These are phyloP conservation scores for Strigomonas culicis DNA, from an alignment of 208 protist genomes.

Conservation along the genomic window DNA sequence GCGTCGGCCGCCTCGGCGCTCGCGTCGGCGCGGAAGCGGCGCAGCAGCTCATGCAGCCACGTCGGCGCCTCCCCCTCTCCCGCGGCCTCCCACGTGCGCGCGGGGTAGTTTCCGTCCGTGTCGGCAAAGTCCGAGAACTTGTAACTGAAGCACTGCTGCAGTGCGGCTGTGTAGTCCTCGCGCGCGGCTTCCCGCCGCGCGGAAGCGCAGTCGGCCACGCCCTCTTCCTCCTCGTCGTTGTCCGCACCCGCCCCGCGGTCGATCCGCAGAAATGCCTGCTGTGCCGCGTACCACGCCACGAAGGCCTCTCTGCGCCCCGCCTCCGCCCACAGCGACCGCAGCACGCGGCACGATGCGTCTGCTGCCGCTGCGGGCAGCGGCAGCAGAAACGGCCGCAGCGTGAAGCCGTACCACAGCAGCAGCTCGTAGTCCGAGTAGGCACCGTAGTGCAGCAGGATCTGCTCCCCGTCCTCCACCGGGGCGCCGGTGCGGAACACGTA, in stretches of 20 bases:
- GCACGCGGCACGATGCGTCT: constrained; percentile 2
- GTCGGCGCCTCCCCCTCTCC: constrained; percentile 11
- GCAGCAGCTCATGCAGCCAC: constrained; percentile 57
- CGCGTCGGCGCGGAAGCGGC: constrained; percentile 15
- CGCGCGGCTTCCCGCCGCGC: no score
- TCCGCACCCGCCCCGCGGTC: background rate
- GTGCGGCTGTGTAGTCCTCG: constrained; percentile 29
- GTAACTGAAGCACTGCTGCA: constrained; percentile 50
- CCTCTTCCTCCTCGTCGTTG: constrained; percentile 7
- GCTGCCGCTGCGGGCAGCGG: constrained; percentile 17
- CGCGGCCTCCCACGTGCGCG: no score
- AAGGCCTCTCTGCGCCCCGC: background rate
- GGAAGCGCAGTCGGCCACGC: background rate
- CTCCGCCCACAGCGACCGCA: background rate
- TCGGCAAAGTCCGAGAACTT: constrained; percentile 58
- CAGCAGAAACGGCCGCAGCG: constrained; percentile 54
- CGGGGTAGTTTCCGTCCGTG: constrained; percentile 60
- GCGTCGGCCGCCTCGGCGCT: background rate
- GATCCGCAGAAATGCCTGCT: background rate
- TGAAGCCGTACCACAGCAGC: constrained; percentile 91
- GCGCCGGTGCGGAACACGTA: constrained; percentile 59
- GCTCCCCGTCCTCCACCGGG: constrained; percentile 37
- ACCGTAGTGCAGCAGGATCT: constrained; percentile 84
- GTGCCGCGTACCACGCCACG: background rate
- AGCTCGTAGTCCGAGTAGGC: constrained; percentile 85